Conservation (phyloP, 2,329 filamentous ascomycete species). For the Aspergillus sp. region DNA sequence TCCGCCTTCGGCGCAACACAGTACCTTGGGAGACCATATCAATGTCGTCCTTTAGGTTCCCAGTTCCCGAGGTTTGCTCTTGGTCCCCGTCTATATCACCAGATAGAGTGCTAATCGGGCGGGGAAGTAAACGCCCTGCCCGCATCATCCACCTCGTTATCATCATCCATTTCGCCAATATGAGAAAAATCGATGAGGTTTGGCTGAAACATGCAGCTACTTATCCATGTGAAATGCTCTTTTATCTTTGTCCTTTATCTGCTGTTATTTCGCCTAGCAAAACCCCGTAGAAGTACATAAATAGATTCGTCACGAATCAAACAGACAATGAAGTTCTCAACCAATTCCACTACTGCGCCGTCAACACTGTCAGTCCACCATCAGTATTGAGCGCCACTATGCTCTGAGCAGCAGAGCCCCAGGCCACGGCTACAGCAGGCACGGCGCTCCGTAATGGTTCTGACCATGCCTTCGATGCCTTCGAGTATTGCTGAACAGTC, state of each 20-base stretch:
- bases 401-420: constrained; percentile 75
- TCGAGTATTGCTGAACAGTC: constrained; percentile 87
- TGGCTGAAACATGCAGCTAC: not conserved
- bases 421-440: constrained; percentile 72
- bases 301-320: constrained; percentile 14
- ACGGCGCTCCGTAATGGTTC: constrained; percentile 80
- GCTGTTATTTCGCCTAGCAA: constrained; percentile 16
- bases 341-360: constrained; percentile 52
- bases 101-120: not conserved
- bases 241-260: constrained; percentile 8
- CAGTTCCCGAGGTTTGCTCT: not conserved
- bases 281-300: constrained; percentile 31
- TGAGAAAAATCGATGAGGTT: not conserved
- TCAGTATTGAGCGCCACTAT: constrained; percentile 75
- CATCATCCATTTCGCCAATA: not conserved
- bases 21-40: not conserved
- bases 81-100: not conserved
- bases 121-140: not conserved
- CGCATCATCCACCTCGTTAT: not conserved
- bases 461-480: constrained; percentile 84
- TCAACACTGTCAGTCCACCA: constrained; percentile 74
- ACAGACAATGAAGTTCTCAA: constrained; percentile 12
- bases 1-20: constrained; percentile 1
- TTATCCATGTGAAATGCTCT: not conserved
- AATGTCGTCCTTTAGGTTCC: not conserved